Base-by-base conservation (phyloP, 306 rosid genomes). In the Mimosa bimucronata region DNA sequence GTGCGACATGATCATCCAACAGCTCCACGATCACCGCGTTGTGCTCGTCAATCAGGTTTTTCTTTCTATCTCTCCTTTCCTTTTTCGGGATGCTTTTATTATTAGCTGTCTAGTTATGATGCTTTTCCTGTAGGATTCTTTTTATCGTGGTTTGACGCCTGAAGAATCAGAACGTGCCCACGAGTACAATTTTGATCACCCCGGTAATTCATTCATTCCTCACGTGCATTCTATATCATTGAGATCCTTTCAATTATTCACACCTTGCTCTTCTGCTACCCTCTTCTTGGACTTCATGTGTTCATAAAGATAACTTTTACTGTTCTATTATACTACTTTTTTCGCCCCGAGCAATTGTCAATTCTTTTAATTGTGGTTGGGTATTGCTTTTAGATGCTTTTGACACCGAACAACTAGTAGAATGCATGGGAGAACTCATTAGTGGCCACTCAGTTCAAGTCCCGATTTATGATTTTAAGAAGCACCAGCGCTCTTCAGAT, bases 1-100 rank as follows among this genome's bases (percentile, higher is more conserved):
- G 11, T 95, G 99, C 64, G 99, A 95, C 65, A 95, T 92, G 99
- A 95, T 95, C 78, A 95, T 95, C 81, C 99, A 95, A 77, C 99
- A 95, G 82, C 99, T 95, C 58, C 99, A 93, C 67, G 99, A 95
- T 84, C 99, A 95, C 73, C 97, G 98, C 44, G 94, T 95, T 42
- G 94, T 95, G 19, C 97, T 95, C 8, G 94, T 95, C 81, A 95
- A 89, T 88, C 98, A 95, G 98, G 98, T 84, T 75, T 23, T 34
- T 5, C 37, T 34, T 34, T 7, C 44, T 52, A n/a, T 61, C 14
- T 28, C 7, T 37, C 41, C 34, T 15, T 23, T 28, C 6, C 6
- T 29, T 25, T 28, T 66, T 62, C 28, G 2, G 18, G 14, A 73
- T 66, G 64, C 2, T 50, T 19, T 60, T 14, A 30, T 50, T 14